Base-by-base conservation (phyloP, 2,329 filamentous ascomycete species). In the Tricladium varicosporioides region DNA sequence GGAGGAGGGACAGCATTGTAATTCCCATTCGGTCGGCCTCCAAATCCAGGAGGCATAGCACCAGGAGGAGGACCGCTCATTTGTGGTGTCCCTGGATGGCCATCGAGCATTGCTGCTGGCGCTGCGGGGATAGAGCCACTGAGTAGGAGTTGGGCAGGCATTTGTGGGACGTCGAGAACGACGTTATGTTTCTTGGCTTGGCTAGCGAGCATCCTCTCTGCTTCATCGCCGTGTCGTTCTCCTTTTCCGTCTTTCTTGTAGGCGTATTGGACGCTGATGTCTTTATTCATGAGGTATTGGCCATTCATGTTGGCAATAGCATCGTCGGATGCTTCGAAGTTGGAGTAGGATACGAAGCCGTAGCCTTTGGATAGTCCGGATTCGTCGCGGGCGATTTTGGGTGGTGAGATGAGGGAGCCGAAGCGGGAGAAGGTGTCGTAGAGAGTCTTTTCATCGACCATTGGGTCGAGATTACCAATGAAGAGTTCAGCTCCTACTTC, bases 241-340 rank as follows among this genome's bases (percentile, higher is more conserved):
- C 93, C 93, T 76, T 96, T 96, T 65, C 94, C 94, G 69, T 99
- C 94, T 76, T 97, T 97, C 81, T 99, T 99, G 82, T 96, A 97
- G 42, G 94, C 94, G 73, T 97, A 99, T 74, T 97, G 93, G 46
- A 99, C 94, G 2, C 89, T 90, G 66, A 97, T 88, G 73, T 96
- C 90, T 77, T 96, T 96, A 79, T 94, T 96, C 80, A 96, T 92
- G 59, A 99, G 84, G 74, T 94, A 97, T 76, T 97, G 92, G 51
- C 91, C 91, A 72, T 96, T 89, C 88, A 99, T 92, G 72, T 93
- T 94, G 64, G 86, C 82, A 61, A 96, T 91, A 44, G 94, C 92
- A 60, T 91, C 88, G 69, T 99, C 94, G 10, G 91, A 94, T 65
- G 91, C 89, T 70, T 97, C 94, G 71, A 99, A 99, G 70, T 90